These are phyloP conservation scores for Lentinus brumalis DNA, from an alignment of 768 basidiomycete species.

Conservation along the genomic window DNA sequence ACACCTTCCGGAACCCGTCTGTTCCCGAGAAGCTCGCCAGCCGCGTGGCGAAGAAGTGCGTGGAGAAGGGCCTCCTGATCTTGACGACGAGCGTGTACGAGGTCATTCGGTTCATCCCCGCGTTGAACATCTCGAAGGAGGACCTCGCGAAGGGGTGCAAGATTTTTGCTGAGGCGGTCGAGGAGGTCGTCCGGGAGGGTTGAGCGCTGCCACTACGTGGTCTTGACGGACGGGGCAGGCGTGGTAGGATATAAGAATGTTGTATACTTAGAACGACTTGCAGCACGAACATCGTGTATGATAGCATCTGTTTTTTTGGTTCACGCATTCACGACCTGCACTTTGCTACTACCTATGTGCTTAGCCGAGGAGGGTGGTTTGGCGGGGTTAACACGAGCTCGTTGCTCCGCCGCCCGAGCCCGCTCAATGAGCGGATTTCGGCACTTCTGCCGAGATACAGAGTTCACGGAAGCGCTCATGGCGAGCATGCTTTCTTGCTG, in stretches of 20 bases:
- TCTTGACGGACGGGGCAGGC: not conserved
- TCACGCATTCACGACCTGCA: no score
- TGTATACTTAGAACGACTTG: no score
- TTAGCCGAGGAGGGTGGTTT: no score
- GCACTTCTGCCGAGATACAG: no score
- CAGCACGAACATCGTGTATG: no score
- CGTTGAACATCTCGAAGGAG: slow-evolving; percentile 75
- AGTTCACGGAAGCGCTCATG: no score
- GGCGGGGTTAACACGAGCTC: no score
- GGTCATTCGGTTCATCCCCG: slow-evolving; percentile 90
- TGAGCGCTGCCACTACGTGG: not conserved
- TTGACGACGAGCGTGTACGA: slow-evolving; percentile 90
- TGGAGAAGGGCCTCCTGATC: slow-evolving; percentile 84
- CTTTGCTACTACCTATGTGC: no score
- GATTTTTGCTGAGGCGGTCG: slow-evolving; percentile 71
- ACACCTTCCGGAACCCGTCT: slow-evolving; percentile 40
- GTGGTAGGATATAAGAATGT: not conserved
- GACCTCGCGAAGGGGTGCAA: slow-evolving; percentile 71
- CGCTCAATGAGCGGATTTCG: no score
- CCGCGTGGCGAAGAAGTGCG: slow-evolving; percentile 74
- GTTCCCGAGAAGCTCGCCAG: slow-evolving; percentile 60
- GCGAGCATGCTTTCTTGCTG: no score
- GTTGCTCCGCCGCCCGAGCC: no score
- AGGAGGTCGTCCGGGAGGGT: slow-evolving; percentile 53
- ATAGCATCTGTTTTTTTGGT: no score